These are phyloP conservation scores for Xylaria sp. DNA, from an alignment of 2,329 filamentous ascomycete genomes.

Conservation along the genomic window DNA sequence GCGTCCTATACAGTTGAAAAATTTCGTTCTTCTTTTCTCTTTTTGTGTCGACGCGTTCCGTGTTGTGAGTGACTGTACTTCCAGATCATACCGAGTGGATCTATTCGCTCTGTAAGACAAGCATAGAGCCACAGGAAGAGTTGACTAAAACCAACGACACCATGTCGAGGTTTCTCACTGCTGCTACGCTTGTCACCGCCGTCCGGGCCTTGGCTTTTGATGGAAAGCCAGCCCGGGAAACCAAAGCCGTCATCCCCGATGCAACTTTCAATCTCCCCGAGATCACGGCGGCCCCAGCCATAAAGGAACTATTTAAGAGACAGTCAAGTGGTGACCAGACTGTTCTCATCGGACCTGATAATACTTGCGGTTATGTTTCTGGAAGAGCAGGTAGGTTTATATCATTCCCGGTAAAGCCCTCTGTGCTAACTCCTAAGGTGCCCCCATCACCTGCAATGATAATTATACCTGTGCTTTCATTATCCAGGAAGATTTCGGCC, in stretches of 20 bases:
- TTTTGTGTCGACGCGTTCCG: conserved; percentile 9
- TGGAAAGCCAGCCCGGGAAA: conserved; percentile 43
- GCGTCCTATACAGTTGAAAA: conserved; percentile 9
- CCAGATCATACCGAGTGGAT: conserved; percentile 9
- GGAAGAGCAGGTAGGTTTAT: conserved; percentile 45
- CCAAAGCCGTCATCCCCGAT: conserved; percentile 42
- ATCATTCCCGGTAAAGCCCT: neutral
- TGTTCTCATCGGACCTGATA: conserved; percentile 54
- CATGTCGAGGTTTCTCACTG: conserved; percentile 38
- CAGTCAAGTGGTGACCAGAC: conserved; percentile 40
- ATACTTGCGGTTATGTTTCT: conserved; percentile 57
- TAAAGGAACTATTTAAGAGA: conserved; percentile 44
- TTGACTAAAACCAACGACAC: conserved; percentile 13
- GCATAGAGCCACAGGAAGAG: conserved; percentile 16
- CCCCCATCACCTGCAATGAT: conserved; percentile 48
- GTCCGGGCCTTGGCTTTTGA: conserved; percentile 45
- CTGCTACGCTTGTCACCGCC: conserved; percentile 41
- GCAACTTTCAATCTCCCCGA: conserved; percentile 46
- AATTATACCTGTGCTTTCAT: conserved; percentile 49
- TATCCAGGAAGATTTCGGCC: conserved; percentile 43
- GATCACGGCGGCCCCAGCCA: conserved; percentile 49
- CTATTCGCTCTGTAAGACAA: conserved; percentile 1
- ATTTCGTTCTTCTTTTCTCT: conserved; percentile 14
- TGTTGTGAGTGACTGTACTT: conserved; percentile 9
- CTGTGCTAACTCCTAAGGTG: conserved; percentile 38